These are phyloP conservation scores for Phytophthora ramorum DNA, from an alignment of 352 stramenopile genomes.

Conservation along the genomic window DNA sequence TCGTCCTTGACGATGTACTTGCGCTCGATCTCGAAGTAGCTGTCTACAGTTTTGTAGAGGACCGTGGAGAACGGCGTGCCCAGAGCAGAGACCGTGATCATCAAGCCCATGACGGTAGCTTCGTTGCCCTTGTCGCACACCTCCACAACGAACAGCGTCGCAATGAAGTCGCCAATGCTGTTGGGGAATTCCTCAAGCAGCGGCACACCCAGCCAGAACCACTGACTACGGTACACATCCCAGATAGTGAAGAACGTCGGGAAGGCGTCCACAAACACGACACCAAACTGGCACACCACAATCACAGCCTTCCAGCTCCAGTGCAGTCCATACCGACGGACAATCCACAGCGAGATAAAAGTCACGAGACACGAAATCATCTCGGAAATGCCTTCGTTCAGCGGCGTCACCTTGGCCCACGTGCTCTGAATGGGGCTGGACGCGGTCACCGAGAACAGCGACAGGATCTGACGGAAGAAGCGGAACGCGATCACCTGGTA, in stretches of 20 bases:
- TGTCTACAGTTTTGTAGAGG: constrained; percentile 65
- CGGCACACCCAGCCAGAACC: constrained; percentile 71
- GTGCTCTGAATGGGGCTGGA: constrained; percentile 52
- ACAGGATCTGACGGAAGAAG: constrained; percentile 59
- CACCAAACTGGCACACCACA: constrained; percentile 44
- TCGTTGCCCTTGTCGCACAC: constrained; percentile 58
- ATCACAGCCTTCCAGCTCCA: constrained; percentile 66
- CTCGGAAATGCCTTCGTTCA: constrained; percentile 61
- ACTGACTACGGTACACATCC: constrained; percentile 73
- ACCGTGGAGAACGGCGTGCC: constrained; percentile 59
- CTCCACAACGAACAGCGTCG: constrained; percentile 59
- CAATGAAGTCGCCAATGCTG: constrained; percentile 54
- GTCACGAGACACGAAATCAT: constrained; percentile 55
- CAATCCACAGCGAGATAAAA: constrained; percentile 45
- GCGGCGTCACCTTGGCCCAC: constrained; percentile 62
- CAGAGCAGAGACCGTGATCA: constrained; percentile 51
- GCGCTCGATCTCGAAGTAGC: constrained; percentile 60
- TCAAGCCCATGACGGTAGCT: constrained; percentile 53
- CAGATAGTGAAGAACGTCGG: constrained; percentile 71
- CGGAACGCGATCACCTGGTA: constrained; percentile 63
- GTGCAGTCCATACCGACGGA: constrained; percentile 53
- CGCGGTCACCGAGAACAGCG: constrained; percentile 57
- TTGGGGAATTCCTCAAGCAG: constrained; percentile 59
- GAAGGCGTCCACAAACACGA: constrained; percentile 55
- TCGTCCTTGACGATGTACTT: constrained; percentile 51